phyloP scores from a whole-genome alignment of 2,329 filamentous ascomycete genomes.

The Trichophyton schoenleinii region DNA sequence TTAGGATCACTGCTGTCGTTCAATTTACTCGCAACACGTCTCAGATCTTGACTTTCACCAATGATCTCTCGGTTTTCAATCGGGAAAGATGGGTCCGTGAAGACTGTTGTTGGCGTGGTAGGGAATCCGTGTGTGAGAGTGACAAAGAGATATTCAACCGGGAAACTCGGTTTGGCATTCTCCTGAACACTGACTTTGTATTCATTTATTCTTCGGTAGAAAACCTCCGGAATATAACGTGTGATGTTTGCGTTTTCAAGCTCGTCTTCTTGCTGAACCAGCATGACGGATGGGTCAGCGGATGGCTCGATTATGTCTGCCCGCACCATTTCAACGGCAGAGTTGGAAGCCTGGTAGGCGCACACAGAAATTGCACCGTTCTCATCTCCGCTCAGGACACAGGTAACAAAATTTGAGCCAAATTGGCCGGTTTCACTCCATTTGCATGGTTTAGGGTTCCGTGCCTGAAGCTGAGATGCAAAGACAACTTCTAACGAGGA shows the following conservation, averaged over 20 bases:
- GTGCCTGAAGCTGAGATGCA: constrained; percentile 73
- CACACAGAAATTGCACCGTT: constrained; percentile 77
- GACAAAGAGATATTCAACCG: constrained; percentile 89
- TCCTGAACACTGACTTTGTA: constrained; percentile 94
- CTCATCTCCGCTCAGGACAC: constrained; percentile 86
- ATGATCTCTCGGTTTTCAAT: constrained; percentile 84
- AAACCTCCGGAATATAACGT: constrained; percentile 93
- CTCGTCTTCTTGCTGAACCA: constrained; percentile 85
- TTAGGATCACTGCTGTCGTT: constrained; percentile 51
- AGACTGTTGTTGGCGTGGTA: constrained; percentile 61
- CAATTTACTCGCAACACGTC: constrained; percentile 55
- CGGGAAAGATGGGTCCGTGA: constrained; percentile 60
- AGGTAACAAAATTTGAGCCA: constrained; percentile 94
- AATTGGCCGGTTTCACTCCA: constrained; percentile 94
- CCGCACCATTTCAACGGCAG: constrained; percentile 91
- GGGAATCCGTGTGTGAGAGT: constrained; percentile 96
- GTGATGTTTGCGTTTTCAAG: constrained; percentile 58
- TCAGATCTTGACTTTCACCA: constrained; percentile 72
- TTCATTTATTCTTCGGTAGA: constrained; percentile 90
- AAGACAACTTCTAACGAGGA: constrained; percentile 88
- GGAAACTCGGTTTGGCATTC: constrained; percentile 91
- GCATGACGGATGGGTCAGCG: constrained; percentile 83
- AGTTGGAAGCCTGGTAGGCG: constrained; percentile 88
- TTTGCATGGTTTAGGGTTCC: constrained; percentile 79
- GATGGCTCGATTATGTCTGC: constrained; percentile 93